Percentiles rank a stretch among this genome's conserved stretches.
Evolutionary conservation across 345 rosid genomes (phyloP).

Genomic region (Citrus maxima): DNA sequence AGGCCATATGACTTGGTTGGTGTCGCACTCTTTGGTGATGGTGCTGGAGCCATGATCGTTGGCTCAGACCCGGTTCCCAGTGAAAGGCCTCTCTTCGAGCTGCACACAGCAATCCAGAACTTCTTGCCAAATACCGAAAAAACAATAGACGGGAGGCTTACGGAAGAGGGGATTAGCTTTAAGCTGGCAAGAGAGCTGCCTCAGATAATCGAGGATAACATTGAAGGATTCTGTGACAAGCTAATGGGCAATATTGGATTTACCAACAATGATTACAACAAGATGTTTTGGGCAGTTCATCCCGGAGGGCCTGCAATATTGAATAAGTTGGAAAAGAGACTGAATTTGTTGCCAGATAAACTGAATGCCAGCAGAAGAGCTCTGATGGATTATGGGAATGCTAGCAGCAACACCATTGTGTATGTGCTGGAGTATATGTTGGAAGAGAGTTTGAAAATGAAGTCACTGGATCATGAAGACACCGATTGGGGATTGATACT

Average conservation of each 20-base stretch:
- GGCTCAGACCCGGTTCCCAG: conserved; percentile 62
- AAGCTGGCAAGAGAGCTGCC: conserved; percentile 88
- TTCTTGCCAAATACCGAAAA: conserved; percentile 79
- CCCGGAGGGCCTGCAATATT: conserved; percentile 98
- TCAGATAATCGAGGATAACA: conserved; percentile 82
- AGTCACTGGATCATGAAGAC: conserved; percentile 19
- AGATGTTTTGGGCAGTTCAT: conserved; percentile 95
- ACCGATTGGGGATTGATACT: conserved; percentile 77
- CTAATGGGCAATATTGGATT: conserved; percentile 48
- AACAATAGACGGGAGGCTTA: conserved; percentile 79
- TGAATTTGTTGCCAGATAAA: conserved; percentile 68
- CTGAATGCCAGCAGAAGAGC: conserved; percentile 82
- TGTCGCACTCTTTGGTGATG: conserved; percentile 91
- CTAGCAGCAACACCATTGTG: conserved; percentile 89
- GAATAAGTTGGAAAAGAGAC: conserved; percentile 78
- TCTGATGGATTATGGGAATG: conserved; percentile 89
- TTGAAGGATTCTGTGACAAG: conserved; percentile 72
- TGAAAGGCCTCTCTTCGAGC: conserved; percentile 87
- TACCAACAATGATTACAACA: conserved; percentile 52
- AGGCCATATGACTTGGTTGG: conserved; percentile 98
- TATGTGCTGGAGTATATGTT: conserved; percentile 89
- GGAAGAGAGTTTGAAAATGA: conserved; percentile 59
- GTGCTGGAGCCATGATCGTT: conserved; percentile 81
- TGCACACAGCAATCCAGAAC: conserved; percentile 76
- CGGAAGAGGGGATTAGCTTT: conserved; percentile 91